Conservation (phyloP, 495 filamentous ascomycete species). For the Annulohypoxylon bovei region DNA sequence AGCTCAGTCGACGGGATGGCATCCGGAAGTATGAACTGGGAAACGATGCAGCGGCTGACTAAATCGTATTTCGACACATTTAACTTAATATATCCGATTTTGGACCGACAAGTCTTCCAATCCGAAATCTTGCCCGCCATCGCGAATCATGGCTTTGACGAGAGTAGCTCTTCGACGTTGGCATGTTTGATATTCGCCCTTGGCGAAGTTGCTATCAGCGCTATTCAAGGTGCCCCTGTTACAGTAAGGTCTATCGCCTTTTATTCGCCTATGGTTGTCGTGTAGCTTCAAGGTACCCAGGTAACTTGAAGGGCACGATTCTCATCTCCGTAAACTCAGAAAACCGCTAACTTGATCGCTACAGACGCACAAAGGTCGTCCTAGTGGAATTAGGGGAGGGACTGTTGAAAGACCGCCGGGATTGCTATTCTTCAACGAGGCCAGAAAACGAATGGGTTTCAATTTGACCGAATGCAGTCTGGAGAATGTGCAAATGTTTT, state of each 20-base stretch:
- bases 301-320: background rate
- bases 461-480: constrained; percentile 63
- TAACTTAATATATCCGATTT: constrained; percentile 65
- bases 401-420: constrained; percentile 61
- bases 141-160: constrained; percentile 60
- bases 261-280: constrained; percentile 6
- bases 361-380: constrained; percentile 51
- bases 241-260: constrained; percentile 30
- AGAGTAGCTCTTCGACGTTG: constrained; percentile 58
- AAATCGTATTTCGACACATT: constrained; percentile 65
- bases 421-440: constrained; percentile 67
- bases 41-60: constrained; percentile 60
- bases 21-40: constrained; percentile 49
- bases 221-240: constrained; percentile 56
- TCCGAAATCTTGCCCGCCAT: constrained; percentile 57
- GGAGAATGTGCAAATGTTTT: constrained; percentile 66
- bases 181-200: constrained; percentile 67
- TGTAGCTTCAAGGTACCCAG: background rate
- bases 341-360: constrained; percentile 9
- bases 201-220: constrained; percentile 63
- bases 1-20: constrained; percentile 44
- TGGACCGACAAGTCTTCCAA: constrained; percentile 63
- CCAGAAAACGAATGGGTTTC: constrained; percentile 66
- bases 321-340: too few relatives aligned
- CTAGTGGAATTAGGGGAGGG: constrained; percentile 65